Evolutionary conservation across 345 rosid genomes (phyloP), one percentile per base, ranked within the genome.

Genomic region (Eucalyptus dawsonii): DNA sequence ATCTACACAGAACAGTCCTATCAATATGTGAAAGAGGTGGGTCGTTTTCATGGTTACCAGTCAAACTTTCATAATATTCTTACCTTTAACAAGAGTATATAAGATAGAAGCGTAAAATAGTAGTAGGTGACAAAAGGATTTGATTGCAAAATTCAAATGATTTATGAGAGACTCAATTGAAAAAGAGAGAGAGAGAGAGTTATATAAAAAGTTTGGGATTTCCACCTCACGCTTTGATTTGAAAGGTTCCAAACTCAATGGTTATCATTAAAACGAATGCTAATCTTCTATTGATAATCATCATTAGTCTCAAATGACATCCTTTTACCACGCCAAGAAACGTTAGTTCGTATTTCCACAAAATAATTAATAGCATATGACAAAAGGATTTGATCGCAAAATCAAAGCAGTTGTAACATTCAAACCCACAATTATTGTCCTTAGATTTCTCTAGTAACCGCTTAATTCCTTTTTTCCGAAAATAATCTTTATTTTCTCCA

Each of bases 1-100:
- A n/a, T 65, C 5, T 16, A 2, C 7, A 7, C 4, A n/a, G 7
- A n/a, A 9, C 5, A 65, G 2, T 17, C 40, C 21, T 4, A 13
- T 31, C 2, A 6, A 8, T 31, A 8, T 3, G 10, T 31, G 22
- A 69, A 16, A 16, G 42, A 31, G 80, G 42, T 0, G 13, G 5
- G 13, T 69, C 42, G 3, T 4, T 69, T 69, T 72, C 14, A 37
- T 72, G 25, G 42, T 19, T 19, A 72, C 81, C 1, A 17, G 80
- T 34, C 80, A 17, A 69, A 69, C 80, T 34, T 69, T 34, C 24
- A 72, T 37, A 5, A 3, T 4, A 11, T 72, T 37, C 44, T 37
- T 19, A 19, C 45, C 44, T 72, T 72, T 34, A 72, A 34, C 21
- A 21, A 9, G 22, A 34, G 80, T 17, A 15, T 31, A 67, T 31